Conservation (phyloP, 148 eudicot species). For the Heliosperma pusillum region DNA sequence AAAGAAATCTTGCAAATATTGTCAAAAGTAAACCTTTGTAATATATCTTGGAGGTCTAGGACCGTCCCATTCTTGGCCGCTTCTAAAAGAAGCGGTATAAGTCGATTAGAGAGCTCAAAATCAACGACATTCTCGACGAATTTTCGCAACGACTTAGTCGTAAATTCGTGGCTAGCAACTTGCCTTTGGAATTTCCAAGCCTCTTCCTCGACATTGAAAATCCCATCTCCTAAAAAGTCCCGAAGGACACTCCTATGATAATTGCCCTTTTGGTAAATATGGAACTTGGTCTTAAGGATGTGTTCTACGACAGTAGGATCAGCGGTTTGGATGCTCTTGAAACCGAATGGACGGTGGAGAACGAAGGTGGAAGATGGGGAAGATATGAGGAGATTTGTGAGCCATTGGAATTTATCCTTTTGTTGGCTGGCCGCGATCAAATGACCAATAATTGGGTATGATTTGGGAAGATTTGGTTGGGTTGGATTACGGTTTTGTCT, state of each 20-base stretch:
- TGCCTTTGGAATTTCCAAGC: constrained; percentile 48
- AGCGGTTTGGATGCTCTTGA: constrained; percentile 15
- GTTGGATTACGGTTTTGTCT: background rate
- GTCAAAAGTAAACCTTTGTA: constrained; percentile 30
- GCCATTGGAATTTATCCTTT: constrained; percentile 24
- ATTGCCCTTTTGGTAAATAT: constrained; percentile 35
- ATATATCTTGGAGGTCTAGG: constrained; percentile 28
- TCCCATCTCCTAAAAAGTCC: constrained; percentile 45
- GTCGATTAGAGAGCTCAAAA: constrained; percentile 29
- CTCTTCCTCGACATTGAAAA: constrained; percentile 39
- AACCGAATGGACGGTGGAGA: constrained; percentile 12
- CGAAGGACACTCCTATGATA: background rate
- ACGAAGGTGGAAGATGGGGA: constrained; percentile 17
- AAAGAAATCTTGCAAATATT: constrained; percentile 33
- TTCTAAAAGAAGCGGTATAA: constrained; percentile 28
- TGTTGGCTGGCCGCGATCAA: constrained; percentile 8
- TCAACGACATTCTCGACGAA: constrained; percentile 41
- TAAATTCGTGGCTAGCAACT: constrained; percentile 43
- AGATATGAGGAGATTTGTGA: constrained; percentile 2
- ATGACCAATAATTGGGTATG: constrained; percentile 24
- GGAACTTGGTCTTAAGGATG: constrained; percentile 21
- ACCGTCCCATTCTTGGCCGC: constrained; percentile 20
- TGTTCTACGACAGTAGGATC: constrained; percentile 19
- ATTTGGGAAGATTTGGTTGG: constrained; percentile 12
- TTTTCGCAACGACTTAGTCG: constrained; percentile 31